Percentiles rank a stretch among this genome's conserved stretches.
phyloP scores from a whole-genome alignment of 805 yeast species.

The Candida ascalaphidarum region DNA sequence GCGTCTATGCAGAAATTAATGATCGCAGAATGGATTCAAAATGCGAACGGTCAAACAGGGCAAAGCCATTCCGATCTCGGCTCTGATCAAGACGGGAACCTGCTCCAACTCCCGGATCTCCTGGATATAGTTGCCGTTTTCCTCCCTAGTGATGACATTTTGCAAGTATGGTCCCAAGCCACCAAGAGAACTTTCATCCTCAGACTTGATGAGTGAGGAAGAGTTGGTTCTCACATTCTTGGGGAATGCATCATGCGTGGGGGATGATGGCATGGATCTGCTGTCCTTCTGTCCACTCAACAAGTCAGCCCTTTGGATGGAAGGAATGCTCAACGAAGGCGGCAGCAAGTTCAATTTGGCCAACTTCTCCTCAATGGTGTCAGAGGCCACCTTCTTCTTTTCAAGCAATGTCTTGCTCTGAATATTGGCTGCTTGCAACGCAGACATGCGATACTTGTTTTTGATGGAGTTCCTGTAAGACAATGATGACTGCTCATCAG shows the following conservation, averaged over 20 bases:
- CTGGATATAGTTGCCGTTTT: conserved; percentile 60
- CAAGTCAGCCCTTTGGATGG: conserved; percentile 2
- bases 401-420: conserved; percentile 33
- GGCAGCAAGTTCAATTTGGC: conserved; percentile 40
- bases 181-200: conserved; percentile 12
- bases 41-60: conserved; percentile 93
- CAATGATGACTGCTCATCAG: conserved; percentile 74
- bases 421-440: conserved; percentile 60
- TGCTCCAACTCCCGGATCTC: conserved; percentile 70
- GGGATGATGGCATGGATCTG: conserved; percentile 19
- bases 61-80: conserved; percentile 91
- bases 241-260: conserved; percentile 10
- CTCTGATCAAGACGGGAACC: conserved; percentile 79
- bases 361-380: conserved; percentile 40
- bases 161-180: conserved; percentile 52
- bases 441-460: conserved; percentile 66
- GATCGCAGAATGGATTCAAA: conserved; percentile 68
- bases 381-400: conserved; percentile 21
- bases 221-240: conserved; percentile 14
- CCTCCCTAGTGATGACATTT: conserved; percentile 49
- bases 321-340: conserved; percentile 30
- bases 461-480: conserved; percentile 73
- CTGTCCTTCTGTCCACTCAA: conserved; percentile 1
- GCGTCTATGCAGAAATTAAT: too few species aligned
- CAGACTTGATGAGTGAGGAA: conserved; percentile 8